phyloP scores from a whole-genome alignment of 2,329 filamentous ascomycete genomes.

The Alternaria sp. region DNA sequence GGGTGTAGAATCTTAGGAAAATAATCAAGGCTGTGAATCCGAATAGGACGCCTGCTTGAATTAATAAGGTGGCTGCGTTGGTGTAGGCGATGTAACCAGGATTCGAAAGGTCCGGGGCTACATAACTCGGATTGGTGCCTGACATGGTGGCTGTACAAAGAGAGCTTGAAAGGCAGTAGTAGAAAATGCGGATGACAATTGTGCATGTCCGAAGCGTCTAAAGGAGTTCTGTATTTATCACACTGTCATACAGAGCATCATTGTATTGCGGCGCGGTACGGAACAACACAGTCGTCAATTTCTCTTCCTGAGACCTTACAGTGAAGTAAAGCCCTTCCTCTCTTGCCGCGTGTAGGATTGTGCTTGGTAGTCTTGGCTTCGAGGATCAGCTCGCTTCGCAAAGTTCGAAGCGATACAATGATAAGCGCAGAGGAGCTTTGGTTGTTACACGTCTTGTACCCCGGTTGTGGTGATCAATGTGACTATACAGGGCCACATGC shows the following conservation, averaged over 20 bases:
- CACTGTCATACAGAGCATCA: background rate
- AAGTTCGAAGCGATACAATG: background rate
- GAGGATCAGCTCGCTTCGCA: background rate
- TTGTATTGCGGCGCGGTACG: background rate
- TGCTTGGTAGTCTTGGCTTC: background rate
- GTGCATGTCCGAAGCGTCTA: background rate
- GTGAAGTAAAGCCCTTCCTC: background rate
- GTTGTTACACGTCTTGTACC: background rate
- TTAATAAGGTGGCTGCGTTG: constrained; percentile 52
- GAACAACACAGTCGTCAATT: background rate
- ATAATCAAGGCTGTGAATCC: constrained; percentile 52
- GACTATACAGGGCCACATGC: background rate
- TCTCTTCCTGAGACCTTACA: constrained; percentile 1
- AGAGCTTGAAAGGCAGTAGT: background rate
- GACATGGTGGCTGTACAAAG: background rate
- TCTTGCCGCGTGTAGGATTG: background rate
- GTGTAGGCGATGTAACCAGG: constrained; percentile 45
- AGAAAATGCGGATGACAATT: background rate
- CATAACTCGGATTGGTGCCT: background rate
- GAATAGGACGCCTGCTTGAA: constrained; percentile 53
- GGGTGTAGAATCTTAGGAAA: constrained; percentile 57
- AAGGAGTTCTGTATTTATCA: background rate
- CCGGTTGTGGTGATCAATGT: background rate
- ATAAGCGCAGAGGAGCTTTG: background rate
- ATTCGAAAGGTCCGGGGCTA: background rate